Evolutionary conservation across 2,329 filamentous ascomycete genomes (phyloP), one percentile per base, ranked within the genome.

Genomic region (Sporothrix euskadiensis): DNA sequence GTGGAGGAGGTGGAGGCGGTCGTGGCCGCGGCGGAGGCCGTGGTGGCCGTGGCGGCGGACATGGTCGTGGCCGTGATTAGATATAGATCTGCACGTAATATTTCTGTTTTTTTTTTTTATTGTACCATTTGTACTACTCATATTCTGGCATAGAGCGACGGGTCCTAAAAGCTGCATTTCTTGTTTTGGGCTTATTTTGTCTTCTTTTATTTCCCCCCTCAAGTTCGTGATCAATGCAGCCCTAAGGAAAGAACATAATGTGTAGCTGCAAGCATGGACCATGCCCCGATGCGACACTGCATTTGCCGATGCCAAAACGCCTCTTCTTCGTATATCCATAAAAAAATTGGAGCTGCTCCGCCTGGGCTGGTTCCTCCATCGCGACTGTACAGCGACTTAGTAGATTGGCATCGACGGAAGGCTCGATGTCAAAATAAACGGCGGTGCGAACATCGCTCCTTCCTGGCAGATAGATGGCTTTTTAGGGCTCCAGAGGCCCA

Each of bases 31-130:
- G 59, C 2, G 54, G 69, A 3, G 65, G 71, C 2, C 35, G 69
- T 14, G 44, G 71, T 30, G 35, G 73, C n/a, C 41, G 73, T 2
- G 63, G 71, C 8, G n/a, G 74, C 3, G 66, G 72, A 22, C 66
- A 68, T 10, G 61, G 75, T 1, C 39, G 72, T 26, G 32, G 72
- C 1, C 39, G 72, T 26, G 32, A 66, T 19, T 54, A 66, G 44
- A 41, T 32, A 7, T 49, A n/a, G 26, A 12, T 16, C 1, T 49
- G 44, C 26, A 12, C 65, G 4, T 16, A 5, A 9, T 65, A 19
- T 3, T 30, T 8, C 35, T 66, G 39, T 65, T 65, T 4, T 65
- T 49, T 3, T n/a, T 22, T 69, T 35, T n/a, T 69, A 12, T 22
- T 41, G 66, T 47, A 47, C 54, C 22, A 16, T 71, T 35, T 59